Base-by-base conservation (phyloP, 352 stramenopile genomes). In the Halophytophthora batemanensis region DNA sequence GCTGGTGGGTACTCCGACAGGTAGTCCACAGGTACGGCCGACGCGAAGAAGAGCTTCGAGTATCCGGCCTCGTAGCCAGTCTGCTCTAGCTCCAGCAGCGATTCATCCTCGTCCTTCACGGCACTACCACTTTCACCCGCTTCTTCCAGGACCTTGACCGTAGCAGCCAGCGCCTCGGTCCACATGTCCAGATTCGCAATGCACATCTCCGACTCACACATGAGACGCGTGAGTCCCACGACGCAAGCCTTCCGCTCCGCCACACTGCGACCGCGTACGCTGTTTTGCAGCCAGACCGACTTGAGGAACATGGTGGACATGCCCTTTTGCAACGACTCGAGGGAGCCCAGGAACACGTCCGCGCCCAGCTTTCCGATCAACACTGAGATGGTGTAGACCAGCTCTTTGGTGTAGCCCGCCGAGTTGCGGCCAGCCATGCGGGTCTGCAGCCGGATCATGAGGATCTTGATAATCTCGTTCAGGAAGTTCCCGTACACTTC, bases 391-490 rank as follows among this genome's bases (percentile, higher is more conserved):
- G 96, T 88, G 44, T 95, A 93, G 59, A 98, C 82, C 44, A 97
- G 83, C 34, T 95, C 83, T 38, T 96, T 93, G 23, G 76, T 78
- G 53, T 96, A 89, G 1, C 84, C 59, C 4, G 67, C 56, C 4
- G 90, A 77, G 43, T 96, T 97, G 50, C 89, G 86, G 14, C 82
- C 82, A 8, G 81, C 85, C 77, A 97, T 98, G 50, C 85, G 74
- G 14, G 89, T 85, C 61, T 98, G 90, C 29, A 99, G 69, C 37
- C 94, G 86, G 57, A 95, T 96, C 71, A 99, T 90, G 13, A 98
- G 68, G 45, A 99, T 92, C 56, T 96, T 87, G 34, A 99, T 79
- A 50, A 99, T 91, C 45, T 95, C 93, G 46, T 82, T 86, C 36
- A 98, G 64, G 42, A 85, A 90, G 14, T 57, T 81, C 38, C 84